Conservation (phyloP, 148 eudicot genomes). For the Hydrangea macrophylla region DNA sequence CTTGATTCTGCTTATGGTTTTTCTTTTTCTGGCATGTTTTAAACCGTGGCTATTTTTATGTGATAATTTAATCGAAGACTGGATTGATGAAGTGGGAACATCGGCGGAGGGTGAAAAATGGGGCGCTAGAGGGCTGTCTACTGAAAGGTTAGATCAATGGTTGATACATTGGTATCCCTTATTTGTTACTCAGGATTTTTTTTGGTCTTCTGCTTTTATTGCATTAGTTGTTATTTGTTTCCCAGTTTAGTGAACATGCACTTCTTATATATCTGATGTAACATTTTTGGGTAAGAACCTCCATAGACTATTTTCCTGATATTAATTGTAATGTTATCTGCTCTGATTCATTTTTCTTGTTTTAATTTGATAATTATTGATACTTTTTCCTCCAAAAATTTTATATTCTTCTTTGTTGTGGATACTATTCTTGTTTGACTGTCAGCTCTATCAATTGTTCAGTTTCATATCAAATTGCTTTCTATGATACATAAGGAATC, state of each 20-base stretch:
- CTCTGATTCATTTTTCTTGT: neutral
- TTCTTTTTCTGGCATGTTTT: neutral
- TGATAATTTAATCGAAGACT: conserved; percentile 41
- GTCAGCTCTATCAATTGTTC: too few species aligned
- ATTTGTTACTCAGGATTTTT: too few species aligned
- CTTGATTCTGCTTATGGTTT: neutral
- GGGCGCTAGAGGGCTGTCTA: conserved; percentile 44
- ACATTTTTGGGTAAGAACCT: neutral
- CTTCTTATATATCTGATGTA: neutral
- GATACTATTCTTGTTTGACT: too few species aligned
- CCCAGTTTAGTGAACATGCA: too few species aligned
- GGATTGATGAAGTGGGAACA: conserved; percentile 64
- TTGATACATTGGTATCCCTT: neutral
- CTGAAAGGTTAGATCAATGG: conserved; percentile 47
- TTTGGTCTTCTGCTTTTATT: too few species aligned
- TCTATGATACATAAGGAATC: too few species aligned
- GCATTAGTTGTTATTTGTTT: too few species aligned
- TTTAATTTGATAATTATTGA: neutral
- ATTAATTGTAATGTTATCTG: neutral
- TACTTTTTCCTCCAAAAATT: neutral
- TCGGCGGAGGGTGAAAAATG: conserved; percentile 54
- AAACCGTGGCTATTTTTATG: neutral
- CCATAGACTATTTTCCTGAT: neutral
- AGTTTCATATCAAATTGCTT: too few species aligned
- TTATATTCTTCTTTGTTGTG: too few species aligned